Conservation (phyloP, 192 early-diverging fungal genomes). For the Gaertneriomyces semiglobifer region DNA sequence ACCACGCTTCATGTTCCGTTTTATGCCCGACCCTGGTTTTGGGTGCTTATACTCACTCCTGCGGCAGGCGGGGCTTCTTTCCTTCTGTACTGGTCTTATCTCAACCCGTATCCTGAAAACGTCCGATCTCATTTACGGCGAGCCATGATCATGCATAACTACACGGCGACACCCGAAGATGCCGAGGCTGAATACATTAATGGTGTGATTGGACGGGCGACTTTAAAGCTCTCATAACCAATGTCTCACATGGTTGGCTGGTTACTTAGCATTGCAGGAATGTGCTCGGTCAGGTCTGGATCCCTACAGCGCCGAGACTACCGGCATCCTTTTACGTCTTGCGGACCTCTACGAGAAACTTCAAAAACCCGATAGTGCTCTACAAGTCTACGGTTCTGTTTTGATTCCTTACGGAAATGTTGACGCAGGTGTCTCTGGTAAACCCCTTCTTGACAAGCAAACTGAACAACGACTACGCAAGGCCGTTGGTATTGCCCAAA, state of each 20-base stretch:
- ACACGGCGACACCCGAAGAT: slow-evolving; percentile 3
- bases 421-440: background rate
- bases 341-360: slow-evolving; percentile 26
- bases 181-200: slow-evolving; percentile 3
- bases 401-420: slow-evolving; percentile 1
- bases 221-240: no score
- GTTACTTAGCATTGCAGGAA: slow-evolving; percentile 3
- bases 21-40: slow-evolving; percentile 4
- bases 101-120: slow-evolving; percentile 7
- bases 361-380: slow-evolving; percentile 1
- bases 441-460: background rate
- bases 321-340: slow-evolving; percentile 25
- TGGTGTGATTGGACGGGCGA: background rate
- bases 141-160: slow-evolving; percentile 13
- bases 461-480: slow-evolving; percentile 9
- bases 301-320: slow-evolving; percentile 3
- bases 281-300: slow-evolving; percentile 11
- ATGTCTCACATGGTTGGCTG: background rate
- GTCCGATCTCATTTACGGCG: background rate
- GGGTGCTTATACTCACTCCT: slow-evolving; percentile 1
- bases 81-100: slow-evolving; percentile 1
- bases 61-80: background rate
- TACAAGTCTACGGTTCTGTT: slow-evolving; percentile 7
- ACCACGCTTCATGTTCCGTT: background rate
- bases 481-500: slow-evolving; percentile 23